Percentiles rank a stretch among this genome's conserved stretches.
Conservation (phyloP, 2,329 filamentous ascomycete genomes). For the Diaporthe velutina region DNA sequence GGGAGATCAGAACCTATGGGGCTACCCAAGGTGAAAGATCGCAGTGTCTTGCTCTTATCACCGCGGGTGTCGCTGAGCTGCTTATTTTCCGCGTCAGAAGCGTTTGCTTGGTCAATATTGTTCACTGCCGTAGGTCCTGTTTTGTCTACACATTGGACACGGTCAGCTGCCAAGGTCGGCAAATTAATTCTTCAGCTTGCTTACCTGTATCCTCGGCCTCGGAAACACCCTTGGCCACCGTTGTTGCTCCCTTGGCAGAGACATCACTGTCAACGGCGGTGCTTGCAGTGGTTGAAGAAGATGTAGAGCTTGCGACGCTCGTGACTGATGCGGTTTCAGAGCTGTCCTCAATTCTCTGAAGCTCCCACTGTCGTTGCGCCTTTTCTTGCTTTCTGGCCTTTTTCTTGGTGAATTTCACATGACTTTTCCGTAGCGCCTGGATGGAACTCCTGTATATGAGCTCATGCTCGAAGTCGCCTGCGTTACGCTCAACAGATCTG, state of each 20-base stretch:
- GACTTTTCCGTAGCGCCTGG: background rate
- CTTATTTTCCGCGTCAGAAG: too few relatives aligned
- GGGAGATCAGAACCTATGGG: background rate
- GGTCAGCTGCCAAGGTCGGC: background rate
- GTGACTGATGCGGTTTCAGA: background rate
- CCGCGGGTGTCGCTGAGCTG: too few relatives aligned
- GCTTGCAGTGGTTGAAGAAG: background rate
- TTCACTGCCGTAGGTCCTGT: background rate
- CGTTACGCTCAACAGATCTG: background rate
- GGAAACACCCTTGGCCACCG: background rate
- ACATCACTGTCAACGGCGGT: background rate
- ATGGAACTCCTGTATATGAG: background rate
- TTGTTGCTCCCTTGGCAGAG: background rate
- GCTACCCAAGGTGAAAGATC: background rate
- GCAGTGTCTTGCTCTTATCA: background rate
- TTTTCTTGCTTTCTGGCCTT: slow-evolving; percentile 10
- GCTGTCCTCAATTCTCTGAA: background rate
- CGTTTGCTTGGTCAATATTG: too few relatives aligned
- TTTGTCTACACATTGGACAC: background rate
- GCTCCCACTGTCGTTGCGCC: slow-evolving; percentile 5
- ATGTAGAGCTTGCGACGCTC: background rate
- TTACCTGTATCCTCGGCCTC: background rate
- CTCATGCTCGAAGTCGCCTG: slow-evolving; percentile 30
- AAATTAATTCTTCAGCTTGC: background rate
- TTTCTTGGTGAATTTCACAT: background rate